Evolutionary conservation across 495 filamentous ascomycete species (phyloP), one percentile per base, ranked within the genome.

Genomic region (Thozetella sp.): DNA sequence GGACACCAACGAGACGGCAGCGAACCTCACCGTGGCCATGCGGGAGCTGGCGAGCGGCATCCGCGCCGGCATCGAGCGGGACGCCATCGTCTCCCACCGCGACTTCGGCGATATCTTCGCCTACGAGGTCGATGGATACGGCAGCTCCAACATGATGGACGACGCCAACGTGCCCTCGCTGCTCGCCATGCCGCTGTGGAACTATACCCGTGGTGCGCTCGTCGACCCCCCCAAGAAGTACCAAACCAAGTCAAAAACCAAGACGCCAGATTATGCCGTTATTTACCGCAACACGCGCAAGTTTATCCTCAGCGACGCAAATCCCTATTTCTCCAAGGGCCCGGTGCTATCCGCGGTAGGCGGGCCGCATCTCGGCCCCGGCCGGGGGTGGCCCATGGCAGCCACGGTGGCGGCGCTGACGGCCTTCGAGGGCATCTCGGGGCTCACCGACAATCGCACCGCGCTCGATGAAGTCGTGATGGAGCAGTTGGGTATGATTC

Each of bases 161-260:
- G 86, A 89, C 55, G 84, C 86, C 37, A 88, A 89, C 58, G 79
- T 87, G 48, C 85, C 86, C 0, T 82, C 78, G 11, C 77, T 89
- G 1, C 75, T 88, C 19, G 78, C 83, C 1, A 59, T 72, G 50
- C 68, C 70, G 19, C 51, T 72, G 50, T 71, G 70, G 67, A 71
- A 74, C 59, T 72, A 60, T 40, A 66, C 69, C 9, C 51, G 43
- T n/a, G n/a, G 53, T 9, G 20, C 57, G n/a, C 40, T 56, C 2
- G 50, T n/a, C 13, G 46, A 51, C 27, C 25, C 24, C 15, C 19
- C 22, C 26, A 22, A 43, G 13, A 25, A 55, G 9, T 27, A 23
- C n/a, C 53, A 24, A 27, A 43, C 12, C 19, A 25, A 22, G 52
- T 19, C 23, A 37, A n/a, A 22, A 23, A 11, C n/a, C 25, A 40